Evolutionary conservation across 2,329 filamentous ascomycete genomes (phyloP), one percentile per base, ranked within the genome.

Genomic region (Shiraia sp.): DNA sequence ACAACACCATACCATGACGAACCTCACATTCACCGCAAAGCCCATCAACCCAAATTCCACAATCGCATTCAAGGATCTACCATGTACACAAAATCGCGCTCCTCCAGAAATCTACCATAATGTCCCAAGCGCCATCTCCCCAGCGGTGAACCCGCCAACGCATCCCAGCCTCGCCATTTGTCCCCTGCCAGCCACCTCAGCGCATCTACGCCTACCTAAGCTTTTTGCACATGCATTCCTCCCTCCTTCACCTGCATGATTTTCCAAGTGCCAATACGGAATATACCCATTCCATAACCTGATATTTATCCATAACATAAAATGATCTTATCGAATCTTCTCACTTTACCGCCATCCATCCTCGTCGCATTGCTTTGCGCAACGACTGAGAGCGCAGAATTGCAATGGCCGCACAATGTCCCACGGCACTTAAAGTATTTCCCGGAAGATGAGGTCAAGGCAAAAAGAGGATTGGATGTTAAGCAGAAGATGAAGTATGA

Each of bases 341-440:
- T 69, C 1, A 54, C 65, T 12, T 51, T 69, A 27, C 65, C 65
- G n/a, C 46, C 62, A 4, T 45, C 59, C 23, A 40, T 63, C n/a
- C 47, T 67, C 19, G 46, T 66, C 13, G 41, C 61, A 23, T 45
- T 66, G 19, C 55, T 66, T 15, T 63, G 54, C 49, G 51, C 55
- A 35, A 42, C 59, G 13, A 36, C 59, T 5, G 29, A 39, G 13
- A 48, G 57, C 13, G 49, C 64, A 16, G 67, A 69, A 36, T 47
- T 61, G 25, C 65, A 63, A 65, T 77, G 72, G 74, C 72, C 75
- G 12, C 68, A 72, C 66, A 72, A 75, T 35, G 63, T 77, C 2
- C 72, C 74, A 10, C 65, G 57, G 45, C 67, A 73, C 22, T 65
- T 69, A 38, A 75, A 74, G 53, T 74, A 75, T 59, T 77, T 69